Evolutionary conservation across 139 green algal genomes (phyloP).

Genomic region (Nannochloris sp.): DNA sequence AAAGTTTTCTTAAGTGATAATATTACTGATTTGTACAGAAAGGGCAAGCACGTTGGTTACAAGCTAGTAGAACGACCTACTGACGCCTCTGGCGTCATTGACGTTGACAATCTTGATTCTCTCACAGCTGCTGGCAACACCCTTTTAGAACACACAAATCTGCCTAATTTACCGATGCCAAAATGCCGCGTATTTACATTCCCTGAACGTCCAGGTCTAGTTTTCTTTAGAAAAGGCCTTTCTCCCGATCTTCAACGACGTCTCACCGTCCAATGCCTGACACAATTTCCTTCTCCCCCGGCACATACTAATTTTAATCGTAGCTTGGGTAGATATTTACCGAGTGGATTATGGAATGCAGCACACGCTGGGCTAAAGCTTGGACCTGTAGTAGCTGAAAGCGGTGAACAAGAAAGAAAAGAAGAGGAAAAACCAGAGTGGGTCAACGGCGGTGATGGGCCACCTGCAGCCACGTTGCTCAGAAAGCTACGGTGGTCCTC

Average conservation of each 20-base stretch:
- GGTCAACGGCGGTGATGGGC: neutral
- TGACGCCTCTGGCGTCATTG: constrained; percentile 46
- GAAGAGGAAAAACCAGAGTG: neutral
- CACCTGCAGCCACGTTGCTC: constrained; percentile 47
- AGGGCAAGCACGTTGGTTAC: constrained; percentile 20
- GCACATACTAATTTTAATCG: constrained; percentile 47
- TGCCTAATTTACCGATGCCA: neutral
- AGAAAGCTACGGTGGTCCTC: constrained; percentile 73
- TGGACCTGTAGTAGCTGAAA: too few relatives aligned
- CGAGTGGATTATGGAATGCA: constrained; percentile 43
- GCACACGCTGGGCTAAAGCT: neutral
- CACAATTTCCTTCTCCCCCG: constrained; percentile 40
- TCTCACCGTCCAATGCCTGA: constrained; percentile 32
- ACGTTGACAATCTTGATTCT: constrained; percentile 8
- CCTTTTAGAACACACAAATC: neutral
- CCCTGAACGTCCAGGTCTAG: constrained; percentile 33
- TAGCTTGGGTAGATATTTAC: neutral
- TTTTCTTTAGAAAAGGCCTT: constrained; percentile 40
- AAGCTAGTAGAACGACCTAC: constrained; percentile 12
- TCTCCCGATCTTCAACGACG: constrained; percentile 9
- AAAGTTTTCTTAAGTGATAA: neutral
- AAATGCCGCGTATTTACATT: constrained; percentile 4
- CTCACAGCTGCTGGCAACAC: neutral
- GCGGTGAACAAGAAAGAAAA: too few relatives aligned
- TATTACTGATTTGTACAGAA: constrained; percentile 6